Percentiles rank a stretch among this genome's conserved stretches.
Evolutionary conservation across 352 stramenopile species (phyloP).

Genomic region (Pythium plurisporium): DNA sequence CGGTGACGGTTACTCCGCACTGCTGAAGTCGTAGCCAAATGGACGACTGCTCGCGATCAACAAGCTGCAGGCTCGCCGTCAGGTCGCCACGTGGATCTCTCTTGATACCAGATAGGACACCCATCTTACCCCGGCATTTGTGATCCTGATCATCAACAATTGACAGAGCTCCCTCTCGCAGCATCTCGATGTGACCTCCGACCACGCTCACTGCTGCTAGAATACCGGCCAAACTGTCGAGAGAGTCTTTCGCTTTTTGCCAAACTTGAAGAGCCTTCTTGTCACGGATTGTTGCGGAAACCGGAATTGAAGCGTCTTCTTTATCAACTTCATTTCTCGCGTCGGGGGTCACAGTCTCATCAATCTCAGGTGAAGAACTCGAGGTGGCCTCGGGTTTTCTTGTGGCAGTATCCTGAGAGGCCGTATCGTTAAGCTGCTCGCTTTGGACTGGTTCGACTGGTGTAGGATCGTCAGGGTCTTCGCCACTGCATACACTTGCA

Average conservation of each 20-base stretch:
- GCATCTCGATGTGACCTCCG: slow-evolving; percentile 63
- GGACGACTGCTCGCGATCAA: slow-evolving; percentile 1
- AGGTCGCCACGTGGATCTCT: slow-evolving; percentile 20
- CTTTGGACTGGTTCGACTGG: slow-evolving; percentile 8
- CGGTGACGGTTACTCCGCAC: not conserved
- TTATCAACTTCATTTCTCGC: slow-evolving; percentile 2
- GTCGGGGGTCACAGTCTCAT: slow-evolving; percentile 31
- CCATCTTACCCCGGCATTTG: slow-evolving; percentile 33
- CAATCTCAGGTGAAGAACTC: slow-evolving; percentile 41
- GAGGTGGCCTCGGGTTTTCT: slow-evolving; percentile 59
- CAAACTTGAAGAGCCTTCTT: slow-evolving; percentile 66
- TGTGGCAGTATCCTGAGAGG: slow-evolving; percentile 22
- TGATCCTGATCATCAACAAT: slow-evolving; percentile 45
- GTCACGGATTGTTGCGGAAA: slow-evolving; percentile 29
- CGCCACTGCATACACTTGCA: slow-evolving; percentile 27
- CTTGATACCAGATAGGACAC: slow-evolving; percentile 36
- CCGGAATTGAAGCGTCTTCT: not conserved
- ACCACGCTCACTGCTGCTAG: slow-evolving; percentile 68
- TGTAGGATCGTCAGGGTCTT: slow-evolving; percentile 14
- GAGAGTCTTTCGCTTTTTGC: slow-evolving; percentile 71
- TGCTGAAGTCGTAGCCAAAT: slow-evolving; percentile 14
- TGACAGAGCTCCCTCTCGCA: slow-evolving; percentile 61
- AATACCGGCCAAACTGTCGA: slow-evolving; percentile 51
- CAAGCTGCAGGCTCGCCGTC: slow-evolving; percentile 18
- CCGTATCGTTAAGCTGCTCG: slow-evolving; percentile 23